Percentiles rank a stretch among this genome's conserved stretches.
phyloP scores from a whole-genome alignment of 1,284 basidiomycete genomes.

The Puccinia hordei region DNA sequence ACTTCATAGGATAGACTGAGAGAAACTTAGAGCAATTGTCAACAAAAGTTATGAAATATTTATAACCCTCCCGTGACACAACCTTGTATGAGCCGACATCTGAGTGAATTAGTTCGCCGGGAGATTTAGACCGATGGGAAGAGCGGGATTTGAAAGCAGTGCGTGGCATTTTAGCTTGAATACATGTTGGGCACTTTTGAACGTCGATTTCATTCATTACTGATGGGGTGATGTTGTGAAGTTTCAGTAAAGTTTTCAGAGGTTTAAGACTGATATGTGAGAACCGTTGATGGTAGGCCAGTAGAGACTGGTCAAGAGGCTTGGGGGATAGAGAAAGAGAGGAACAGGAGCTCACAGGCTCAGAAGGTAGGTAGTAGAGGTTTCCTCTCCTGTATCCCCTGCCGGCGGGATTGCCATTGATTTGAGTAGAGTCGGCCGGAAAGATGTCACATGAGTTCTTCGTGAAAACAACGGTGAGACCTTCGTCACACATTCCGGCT shows the following conservation, averaged over 20 bases:
- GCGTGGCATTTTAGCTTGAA: too few relatives aligned
- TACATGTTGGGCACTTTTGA: too few relatives aligned
- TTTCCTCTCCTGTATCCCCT: background rate
- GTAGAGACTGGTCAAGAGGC: background rate
- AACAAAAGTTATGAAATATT: slow-evolving; percentile 28
- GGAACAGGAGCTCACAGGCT: too few relatives aligned
- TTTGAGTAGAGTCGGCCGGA: background rate
- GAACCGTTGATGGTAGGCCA: background rate
- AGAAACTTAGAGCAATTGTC: slow-evolving; percentile 21
- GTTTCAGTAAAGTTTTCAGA: too few relatives aligned
- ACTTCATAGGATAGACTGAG: slow-evolving; percentile 6
- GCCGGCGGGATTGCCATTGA: background rate
- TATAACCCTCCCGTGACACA: slow-evolving; percentile 7
- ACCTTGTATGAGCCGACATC: background rate
- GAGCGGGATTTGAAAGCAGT: too few relatives aligned
- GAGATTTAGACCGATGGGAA: too few relatives aligned
- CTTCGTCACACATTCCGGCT: too few relatives aligned
- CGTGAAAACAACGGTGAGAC: too few relatives aligned
- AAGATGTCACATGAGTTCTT: too few relatives aligned
- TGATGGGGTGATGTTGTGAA: too few relatives aligned
- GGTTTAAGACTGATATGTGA: too few relatives aligned
- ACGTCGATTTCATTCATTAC: too few relatives aligned
- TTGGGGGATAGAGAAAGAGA: background rate
- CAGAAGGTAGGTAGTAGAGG: slow-evolving; percentile 10
- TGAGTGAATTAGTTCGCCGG: background rate